Evolutionary conservation across 2,329 filamentous ascomycete species (phyloP).

Genomic region (Aspergillus ochraceus): DNA sequence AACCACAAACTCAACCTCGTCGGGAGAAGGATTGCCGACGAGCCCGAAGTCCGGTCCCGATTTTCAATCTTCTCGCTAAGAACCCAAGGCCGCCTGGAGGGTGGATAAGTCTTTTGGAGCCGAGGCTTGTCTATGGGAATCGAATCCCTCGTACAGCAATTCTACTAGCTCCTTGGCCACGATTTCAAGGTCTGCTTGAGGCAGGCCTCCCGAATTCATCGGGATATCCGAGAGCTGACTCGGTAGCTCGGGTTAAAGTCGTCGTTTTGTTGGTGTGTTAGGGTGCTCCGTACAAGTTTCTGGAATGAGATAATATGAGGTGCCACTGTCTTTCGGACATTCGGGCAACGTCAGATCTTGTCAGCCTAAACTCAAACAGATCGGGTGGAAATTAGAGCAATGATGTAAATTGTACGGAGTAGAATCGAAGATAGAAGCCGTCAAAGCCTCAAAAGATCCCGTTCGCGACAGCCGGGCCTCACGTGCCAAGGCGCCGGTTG

Average conservation of each 20-base stretch:
- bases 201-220: background rate
- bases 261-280: too few relatives aligned
- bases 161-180: constrained; percentile 8
- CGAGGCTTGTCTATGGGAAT: constrained; percentile 2
- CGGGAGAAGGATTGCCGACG: constrained; percentile 1
- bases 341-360: background rate
- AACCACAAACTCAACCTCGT: background rate
- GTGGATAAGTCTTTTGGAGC: constrained; percentile 17
- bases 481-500: constrained; percentile 10
- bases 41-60: constrained; percentile 1
- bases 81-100: background rate
- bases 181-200: background rate
- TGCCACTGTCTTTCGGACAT: background rate
- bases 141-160: background rate
- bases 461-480: background rate
- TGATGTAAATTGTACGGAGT: too few relatives aligned
- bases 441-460: background rate
- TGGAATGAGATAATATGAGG: background rate
- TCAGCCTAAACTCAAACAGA: too few relatives aligned
- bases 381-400: too few relatives aligned
- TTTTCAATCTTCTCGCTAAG: background rate
- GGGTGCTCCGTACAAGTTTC: too few relatives aligned
- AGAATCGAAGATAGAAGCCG: too few relatives aligned
- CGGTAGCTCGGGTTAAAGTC: background rate
- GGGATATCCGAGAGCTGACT: background rate